Evolutionary conservation across 805 yeast species (phyloP).

Genomic region (Wickerhamomyces pijperi): DNA sequence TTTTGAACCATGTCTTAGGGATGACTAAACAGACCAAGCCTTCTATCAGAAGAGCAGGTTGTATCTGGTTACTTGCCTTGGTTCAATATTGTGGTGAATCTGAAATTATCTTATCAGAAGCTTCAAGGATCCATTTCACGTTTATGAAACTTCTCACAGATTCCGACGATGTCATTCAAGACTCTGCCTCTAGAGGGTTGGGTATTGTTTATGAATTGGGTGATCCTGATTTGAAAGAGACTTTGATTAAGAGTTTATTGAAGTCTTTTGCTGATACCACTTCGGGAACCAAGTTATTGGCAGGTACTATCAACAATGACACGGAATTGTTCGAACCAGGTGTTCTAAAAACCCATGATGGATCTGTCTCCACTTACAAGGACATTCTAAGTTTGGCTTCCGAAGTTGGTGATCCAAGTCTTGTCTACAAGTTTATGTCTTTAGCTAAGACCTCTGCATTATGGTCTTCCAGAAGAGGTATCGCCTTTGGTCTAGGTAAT

Average conservation of each 20-base stretch:
- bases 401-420: conserved; percentile 91
- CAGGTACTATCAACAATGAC: conserved; percentile 67
- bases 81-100: conserved; percentile 60
- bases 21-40: conserved; percentile 63
- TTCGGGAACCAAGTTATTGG: conserved; percentile 27
- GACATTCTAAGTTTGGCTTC: conserved; percentile 83
- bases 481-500: conserved; percentile 87
- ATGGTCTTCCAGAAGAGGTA: conserved; percentile 90
- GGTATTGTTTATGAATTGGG: conserved; percentile 76
- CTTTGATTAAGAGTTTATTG: conserved; percentile 60
- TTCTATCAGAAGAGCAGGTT: conserved; percentile 57
- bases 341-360: conserved; percentile 65
- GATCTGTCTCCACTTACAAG: conserved; percentile 82
- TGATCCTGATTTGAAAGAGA: conserved; percentile 52
- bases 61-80: conserved; percentile 78
- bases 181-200: conserved; percentile 83
- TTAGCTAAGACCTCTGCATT: conserved; percentile 76
- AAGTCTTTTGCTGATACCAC: conserved; percentile 68
- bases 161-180: conserved; percentile 81
- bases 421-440: conserved; percentile 91
- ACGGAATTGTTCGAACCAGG: conserved; percentile 84
- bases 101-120: conserved; percentile 24
- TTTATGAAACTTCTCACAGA: conserved; percentile 75
- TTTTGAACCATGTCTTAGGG: conserved; percentile 39
- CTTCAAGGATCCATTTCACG: conserved; percentile 56